Evolutionary conservation across 805 yeast genomes (phyloP).

Genomic region (Zygoascus biomembranicola): DNA sequence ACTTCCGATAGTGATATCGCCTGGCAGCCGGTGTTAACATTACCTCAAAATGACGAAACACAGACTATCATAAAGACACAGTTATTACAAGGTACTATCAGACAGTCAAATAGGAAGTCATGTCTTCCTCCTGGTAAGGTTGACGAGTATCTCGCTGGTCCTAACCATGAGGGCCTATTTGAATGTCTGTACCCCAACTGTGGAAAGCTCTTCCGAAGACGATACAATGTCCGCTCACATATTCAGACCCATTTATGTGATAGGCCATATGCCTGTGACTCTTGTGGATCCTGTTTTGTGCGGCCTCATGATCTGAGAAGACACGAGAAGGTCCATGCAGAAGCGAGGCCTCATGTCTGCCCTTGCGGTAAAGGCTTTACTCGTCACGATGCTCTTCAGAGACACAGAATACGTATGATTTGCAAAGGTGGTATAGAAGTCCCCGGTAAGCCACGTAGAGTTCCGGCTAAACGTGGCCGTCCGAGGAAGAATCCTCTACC

Average conservation of each 20-base stretch:
- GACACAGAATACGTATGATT: slow-evolving; percentile 72
- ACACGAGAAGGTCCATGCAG: slow-evolving; percentile 80
- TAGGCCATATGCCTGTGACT: slow-evolving; percentile 75
- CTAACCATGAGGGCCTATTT: slow-evolving; percentile 61
- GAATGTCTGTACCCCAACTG: slow-evolving; percentile 72
- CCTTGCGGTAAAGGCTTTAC: slow-evolving; percentile 93
- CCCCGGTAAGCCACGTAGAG: slow-evolving; percentile 24
- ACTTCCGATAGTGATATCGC: slow-evolving; percentile 25
- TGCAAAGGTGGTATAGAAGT: slow-evolving; percentile 63
- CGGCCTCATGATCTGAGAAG: slow-evolving; percentile 91
- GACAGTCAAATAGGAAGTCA: slow-evolving; percentile 37
- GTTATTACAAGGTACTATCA: slow-evolving; percentile 23
- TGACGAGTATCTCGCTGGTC: slow-evolving; percentile 75
- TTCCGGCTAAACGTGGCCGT: slow-evolving; percentile 31
- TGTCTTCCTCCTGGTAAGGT: slow-evolving; percentile 84
- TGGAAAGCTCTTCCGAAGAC: slow-evolving; percentile 73
- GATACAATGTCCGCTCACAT: slow-evolving; percentile 90
- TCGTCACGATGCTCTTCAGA: slow-evolving; percentile 77
- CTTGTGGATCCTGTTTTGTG: slow-evolving; percentile 79
- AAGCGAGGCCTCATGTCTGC: slow-evolving; percentile 58
- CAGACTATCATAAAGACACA: slow-evolving; percentile 28
- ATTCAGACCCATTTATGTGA: slow-evolving; percentile 95
- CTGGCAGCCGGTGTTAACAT: slow-evolving; percentile 32
- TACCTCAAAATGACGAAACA: slow-evolving; percentile 25
- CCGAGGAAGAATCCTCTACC: slow-evolving; percentile 24